Conservation (phyloP, 2,329 filamentous ascomycete species). For the Calonectria pteridis region DNA sequence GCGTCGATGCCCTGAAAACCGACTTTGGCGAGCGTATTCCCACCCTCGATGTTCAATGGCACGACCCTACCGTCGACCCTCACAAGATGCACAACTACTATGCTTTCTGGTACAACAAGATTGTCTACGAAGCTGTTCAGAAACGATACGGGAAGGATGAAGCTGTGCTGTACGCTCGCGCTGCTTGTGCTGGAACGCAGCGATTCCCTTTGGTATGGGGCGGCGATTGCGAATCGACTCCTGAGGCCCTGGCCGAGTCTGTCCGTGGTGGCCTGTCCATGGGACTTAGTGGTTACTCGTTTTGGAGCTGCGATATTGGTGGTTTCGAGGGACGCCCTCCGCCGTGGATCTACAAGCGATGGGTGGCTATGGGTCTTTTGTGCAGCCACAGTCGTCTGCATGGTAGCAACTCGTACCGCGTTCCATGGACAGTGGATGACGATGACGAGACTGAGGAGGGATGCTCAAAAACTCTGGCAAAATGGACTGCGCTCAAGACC, state of each 20-base stretch:
- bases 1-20: conserved; percentile 80
- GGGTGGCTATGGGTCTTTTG: conserved; percentile 81
- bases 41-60: conserved; percentile 73
- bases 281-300: conserved; percentile 73
- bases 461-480: conserved; percentile 63
- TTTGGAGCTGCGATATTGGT: conserved; percentile 79
- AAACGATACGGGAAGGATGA: conserved; percentile 63
- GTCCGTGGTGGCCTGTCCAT: conserved; percentile 74
- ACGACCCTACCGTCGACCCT: conserved; percentile 69
- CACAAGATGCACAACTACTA: conserved; percentile 83
- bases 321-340: conserved; percentile 78
- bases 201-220: conserved; percentile 79
- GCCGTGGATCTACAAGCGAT: conserved; percentile 80
- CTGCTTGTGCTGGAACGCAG: conserved; percentile 76
- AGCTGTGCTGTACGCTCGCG: conserved; percentile 75
- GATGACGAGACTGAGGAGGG: conserved; percentile 68
- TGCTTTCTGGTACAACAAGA: conserved; percentile 78
- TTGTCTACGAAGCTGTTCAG: conserved; percentile 76
- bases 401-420: conserved; percentile 77
- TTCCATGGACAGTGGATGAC: conserved; percentile 79
- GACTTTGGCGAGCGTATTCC: conserved; percentile 83
- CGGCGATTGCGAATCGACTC: conserved; percentile 80
- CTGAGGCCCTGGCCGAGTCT: conserved; percentile 79
- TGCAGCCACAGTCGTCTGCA: conserved; percentile 79
- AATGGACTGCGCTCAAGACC: conserved; percentile 63